Base-by-base conservation (phyloP, 2,329 filamentous ascomycete species). In the Exophiala sp. region DNA sequence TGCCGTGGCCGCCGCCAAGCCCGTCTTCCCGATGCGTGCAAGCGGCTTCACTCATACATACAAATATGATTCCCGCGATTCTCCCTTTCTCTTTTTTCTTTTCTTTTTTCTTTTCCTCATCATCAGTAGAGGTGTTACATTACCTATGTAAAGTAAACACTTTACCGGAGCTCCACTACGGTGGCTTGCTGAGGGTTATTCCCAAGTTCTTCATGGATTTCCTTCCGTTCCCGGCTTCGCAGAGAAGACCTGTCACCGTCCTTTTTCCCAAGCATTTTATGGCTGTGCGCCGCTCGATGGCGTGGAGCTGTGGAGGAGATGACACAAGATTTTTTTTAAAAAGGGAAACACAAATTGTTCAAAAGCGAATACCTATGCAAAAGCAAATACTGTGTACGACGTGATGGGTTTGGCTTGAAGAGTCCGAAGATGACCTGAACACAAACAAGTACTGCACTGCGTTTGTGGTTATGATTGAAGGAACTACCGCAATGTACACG, bases 81-180 rank as follows among this genome's bases (percentile, higher is more conserved):
- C 53, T 45, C 40, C 46, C 24, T 46, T 46, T 62, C 24, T 49
- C 21, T 27, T 48, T 64, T 68, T 19, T 37, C 19, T 37, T 37
- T 13, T 37, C 13, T 66, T 66, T 59, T 63, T 67, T 66, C 62
- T 50, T 61, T 66, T 67, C 64, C 64, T 60, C 64, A 73, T 71
- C 70, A 73, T 73, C 71, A 73, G 71, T 73, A 73, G 70, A 66
- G 70, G 70, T 73, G 72, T 73, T 60, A 60, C 70, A 68, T 69
- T 58, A 70, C 65, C 64, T 39, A 39, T 39, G 37, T 39, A 21
- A 67, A 68, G 69, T 71, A 68, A 71, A 72, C 71, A 70, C 66
- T 65, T 63, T 13, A 41, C 64, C 65, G 68, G 65, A 70, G 71
- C 70, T 72, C 70, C 69, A 68, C 67, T 62, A 67, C 60, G 61